phyloP scores from a whole-genome alignment of 1,139 yeast species.

The Suhomyces yuchorum region DNA sequence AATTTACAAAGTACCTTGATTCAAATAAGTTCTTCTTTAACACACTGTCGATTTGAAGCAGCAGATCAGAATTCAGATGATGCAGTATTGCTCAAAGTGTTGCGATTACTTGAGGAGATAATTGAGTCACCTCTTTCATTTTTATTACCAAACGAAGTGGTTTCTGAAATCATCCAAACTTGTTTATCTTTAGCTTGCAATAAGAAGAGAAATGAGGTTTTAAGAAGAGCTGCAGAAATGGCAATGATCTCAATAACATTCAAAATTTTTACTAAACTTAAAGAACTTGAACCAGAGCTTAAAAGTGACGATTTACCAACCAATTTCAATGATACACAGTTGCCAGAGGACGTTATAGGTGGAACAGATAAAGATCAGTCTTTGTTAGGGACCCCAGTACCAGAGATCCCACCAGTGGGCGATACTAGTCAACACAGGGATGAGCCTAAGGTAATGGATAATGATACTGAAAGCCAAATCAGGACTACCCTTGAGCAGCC shows the following conservation, averaged over 20 bases:
- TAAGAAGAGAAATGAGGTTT: slow-evolving; percentile 85
- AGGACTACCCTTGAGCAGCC: slow-evolving; percentile 38
- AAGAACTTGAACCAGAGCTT: slow-evolving; percentile 55
- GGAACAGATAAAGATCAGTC: slow-evolving; percentile 29
- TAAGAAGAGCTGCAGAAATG: slow-evolving; percentile 88
- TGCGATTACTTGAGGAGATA: slow-evolving; percentile 70
- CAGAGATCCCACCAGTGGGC: slow-evolving; percentile 9
- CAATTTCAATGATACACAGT: slow-evolving; percentile 35
- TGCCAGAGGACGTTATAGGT: slow-evolving; percentile 47
- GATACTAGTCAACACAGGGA: slow-evolving; percentile 8
- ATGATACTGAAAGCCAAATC: neutral
- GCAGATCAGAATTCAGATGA: slow-evolving; percentile 94
- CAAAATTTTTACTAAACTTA: slow-evolving; percentile 64
- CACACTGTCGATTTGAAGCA: slow-evolving; percentile 95
- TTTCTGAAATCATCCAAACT: slow-evolving; percentile 88
- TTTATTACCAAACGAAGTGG: slow-evolving; percentile 73
- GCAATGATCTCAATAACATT: slow-evolving; percentile 73
- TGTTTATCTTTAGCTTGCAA: slow-evolving; percentile 92
- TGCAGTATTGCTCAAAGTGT: slow-evolving; percentile 81
- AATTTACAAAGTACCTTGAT: slow-evolving; percentile 53
- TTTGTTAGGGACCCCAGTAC: slow-evolving; percentile 16
- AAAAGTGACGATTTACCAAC: slow-evolving; percentile 34
- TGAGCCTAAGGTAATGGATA: neutral
- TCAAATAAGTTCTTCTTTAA: slow-evolving; percentile 72
- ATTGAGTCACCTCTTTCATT: slow-evolving; percentile 66